phyloP scores from a whole-genome alignment of 2,329 filamentous ascomycete genomes.

The Intubia oerlemansii region DNA sequence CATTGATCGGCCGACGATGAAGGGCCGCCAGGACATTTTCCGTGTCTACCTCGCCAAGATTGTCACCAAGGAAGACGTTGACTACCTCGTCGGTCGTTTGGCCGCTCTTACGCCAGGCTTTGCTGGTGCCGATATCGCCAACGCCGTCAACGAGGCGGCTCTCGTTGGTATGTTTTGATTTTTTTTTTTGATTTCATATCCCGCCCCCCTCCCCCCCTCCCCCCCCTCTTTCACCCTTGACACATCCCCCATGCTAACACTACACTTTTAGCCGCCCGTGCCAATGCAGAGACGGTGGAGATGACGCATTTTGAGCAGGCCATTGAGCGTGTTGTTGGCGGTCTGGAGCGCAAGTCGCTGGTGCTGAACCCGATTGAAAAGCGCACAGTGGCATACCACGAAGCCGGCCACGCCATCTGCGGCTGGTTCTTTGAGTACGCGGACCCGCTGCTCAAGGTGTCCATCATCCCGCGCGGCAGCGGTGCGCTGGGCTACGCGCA shows the following conservation, averaged over 20 bases:
- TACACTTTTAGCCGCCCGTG: slow-evolving; percentile 51
- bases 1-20: slow-evolving; percentile 92
- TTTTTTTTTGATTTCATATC: neutral
- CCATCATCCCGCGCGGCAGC: slow-evolving; percentile 90
- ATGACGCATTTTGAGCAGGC: slow-evolving; percentile 93
- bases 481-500: slow-evolving; percentile 91
- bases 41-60: slow-evolving; percentile 87
- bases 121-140: slow-evolving; percentile 93
- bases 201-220: neutral
- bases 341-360: slow-evolving; percentile 90
- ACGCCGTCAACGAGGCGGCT: slow-evolving; percentile 94
- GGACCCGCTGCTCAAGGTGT: slow-evolving; percentile 95
- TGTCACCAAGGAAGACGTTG: slow-evolving; percentile 74
- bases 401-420: slow-evolving; percentile 94
- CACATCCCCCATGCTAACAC: neutral
- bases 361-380: slow-evolving; percentile 87
- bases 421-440: slow-evolving; percentile 95
- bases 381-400: slow-evolving; percentile 34
- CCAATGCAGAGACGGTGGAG: slow-evolving; percentile 56
- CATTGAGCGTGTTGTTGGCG: slow-evolving; percentile 91
- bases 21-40: slow-evolving; percentile 90
- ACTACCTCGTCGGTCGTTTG: slow-evolving; percentile 70
- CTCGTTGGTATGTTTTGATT: slow-evolving; percentile 52
- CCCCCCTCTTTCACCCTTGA: neutral
- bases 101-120: slow-evolving; percentile 90